Base-by-base conservation (phyloP, 345 rosid genomes). In the Populus simonii region DNA sequence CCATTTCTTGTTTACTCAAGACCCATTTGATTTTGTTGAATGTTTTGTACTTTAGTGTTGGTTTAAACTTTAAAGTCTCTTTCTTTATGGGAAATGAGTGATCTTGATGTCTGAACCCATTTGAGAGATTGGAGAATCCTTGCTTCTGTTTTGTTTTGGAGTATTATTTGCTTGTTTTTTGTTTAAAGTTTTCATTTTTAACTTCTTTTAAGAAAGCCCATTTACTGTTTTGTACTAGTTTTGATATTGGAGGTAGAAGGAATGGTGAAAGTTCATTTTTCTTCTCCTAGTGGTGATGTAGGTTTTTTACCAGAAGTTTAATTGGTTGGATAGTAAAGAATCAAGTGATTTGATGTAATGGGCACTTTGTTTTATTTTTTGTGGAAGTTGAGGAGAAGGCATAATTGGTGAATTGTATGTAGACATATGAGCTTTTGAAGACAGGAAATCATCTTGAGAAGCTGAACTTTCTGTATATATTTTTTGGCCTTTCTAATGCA, bases 101-200 rank as follows among this genome's bases (percentile, higher is more conserved):
- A 66, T 78, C 73, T 70, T 45, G 55, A 70, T 41, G 10, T 41
- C 33, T 51, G 20, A 35, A 61, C 59, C 65, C 73, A 61, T 49
- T 16, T 76, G 72, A 53, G 77, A 49, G 47, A 66, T 51, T 73
- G 71, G 49, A 20, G 62, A 2, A 79, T 71, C 70, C 51, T 23
- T 5, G 39, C 41, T 59, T 71, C 22, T 62, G 23, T 3, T 9
- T 18, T 66, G 0, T 53, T 36, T 74, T 23, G 35, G 31, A 33
- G 67, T 16, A 29, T 22, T 67, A 15, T 6, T 53, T 38, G 38
- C 9, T 20, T 23, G 36, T 57, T 36, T 27, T 45, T n/a, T 57
- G 41, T 39, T 4, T 33, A 29, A 51, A 29, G 55, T 27, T n/a
- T 73, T 20, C 29, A 13, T 71, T 41, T 5, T 65, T 27, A 5